Evolutionary conservation across 2,329 filamentous ascomycete genomes (phyloP), one percentile per base, ranked within the genome.

Genomic region (Biscogniauxia mediterranea): DNA sequence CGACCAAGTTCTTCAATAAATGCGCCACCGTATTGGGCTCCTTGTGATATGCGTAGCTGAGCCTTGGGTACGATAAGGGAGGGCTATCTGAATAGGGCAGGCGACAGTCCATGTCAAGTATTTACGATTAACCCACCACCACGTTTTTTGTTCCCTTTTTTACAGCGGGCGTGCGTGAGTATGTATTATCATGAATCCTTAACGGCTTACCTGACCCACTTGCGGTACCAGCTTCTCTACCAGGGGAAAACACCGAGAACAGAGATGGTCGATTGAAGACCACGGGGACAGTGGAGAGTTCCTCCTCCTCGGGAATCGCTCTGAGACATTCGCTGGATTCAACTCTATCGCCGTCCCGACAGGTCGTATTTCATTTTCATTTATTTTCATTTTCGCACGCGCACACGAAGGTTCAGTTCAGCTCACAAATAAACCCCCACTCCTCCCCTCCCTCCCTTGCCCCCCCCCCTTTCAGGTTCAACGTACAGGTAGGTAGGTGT

Each of bases 61-160:
- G 17, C 23, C 17, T 55, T 32, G 17, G 19, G 23, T 2, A 32
- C 38, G 55, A 51, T 57, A 57, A 51, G 23, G 23, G 55, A 28
- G 26, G 23, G 55, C 55, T 57, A 21, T 28, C 55, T 57, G 51
- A 60, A 67, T 67, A 51, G 54, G 65, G 65, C 63, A 67, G 65
- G 65, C 65, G 63, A 57, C 49, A 59, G 53, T 61, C 57, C 56
- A 52, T 56, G 21, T 59, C 59, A n/a, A 46, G 50, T 26, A 56
- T 49, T 26, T 64, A 62, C 62, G 58, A 59, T 58, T 55, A 61
- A 64, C 51, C 60, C 59, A 53, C 56, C 28, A 25, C 54, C 63
- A 60, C 61, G 60, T 63, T 64, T 64, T 66, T 66, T 63, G 59
- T 9, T 9, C 59, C 63, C 65, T 64, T 66, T 67, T 64, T 59